Evolutionary conservation across 1,284 basidiomycete species (phyloP).

Genomic region (Ganoderma sinense): DNA sequence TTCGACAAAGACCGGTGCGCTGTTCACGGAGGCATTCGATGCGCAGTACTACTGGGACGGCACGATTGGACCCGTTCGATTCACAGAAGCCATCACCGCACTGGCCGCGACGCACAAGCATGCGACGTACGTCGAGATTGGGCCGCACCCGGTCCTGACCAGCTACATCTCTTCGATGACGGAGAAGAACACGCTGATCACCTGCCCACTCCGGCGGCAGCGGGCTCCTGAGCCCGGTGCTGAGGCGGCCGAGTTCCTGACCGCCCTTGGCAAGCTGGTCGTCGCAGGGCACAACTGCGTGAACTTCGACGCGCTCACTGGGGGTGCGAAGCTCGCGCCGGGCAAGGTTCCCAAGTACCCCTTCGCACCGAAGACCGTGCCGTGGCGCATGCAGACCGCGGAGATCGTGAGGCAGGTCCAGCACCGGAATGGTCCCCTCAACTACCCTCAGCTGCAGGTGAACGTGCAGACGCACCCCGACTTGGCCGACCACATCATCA

Average conservation of each 20-base stretch:
- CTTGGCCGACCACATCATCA: slow-evolving; percentile 50
- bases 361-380: slow-evolving; percentile 27
- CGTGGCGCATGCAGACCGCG: slow-evolving; percentile 17
- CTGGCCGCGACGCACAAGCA: slow-evolving; percentile 30
- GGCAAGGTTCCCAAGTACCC: slow-evolving; percentile 26
- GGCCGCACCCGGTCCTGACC: slow-evolving; percentile 44
- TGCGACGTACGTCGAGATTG: slow-evolving; percentile 18
- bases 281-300: slow-evolving; percentile 24
- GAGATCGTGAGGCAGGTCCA: slow-evolving; percentile 27
- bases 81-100: slow-evolving; percentile 35
- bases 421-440: slow-evolving; percentile 44
- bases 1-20: slow-evolving; percentile 37
- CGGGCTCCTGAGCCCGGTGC: slow-evolving; percentile 17
- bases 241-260: slow-evolving; percentile 20
- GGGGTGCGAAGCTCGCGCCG: not conserved
- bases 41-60: slow-evolving; percentile 47
- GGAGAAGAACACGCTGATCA: slow-evolving; percentile 30
- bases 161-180: slow-evolving; percentile 35
- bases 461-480: slow-evolving; percentile 45
- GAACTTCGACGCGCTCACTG: slow-evolving; percentile 28
- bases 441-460: slow-evolving; percentile 42
- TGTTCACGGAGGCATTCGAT: slow-evolving; percentile 28
- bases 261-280: slow-evolving; percentile 24
- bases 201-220: slow-evolving; percentile 40
- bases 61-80: slow-evolving; percentile 42